phyloP scores from a whole-genome alignment of 164 flowering plant species.

The Aristolochia contorta region DNA sequence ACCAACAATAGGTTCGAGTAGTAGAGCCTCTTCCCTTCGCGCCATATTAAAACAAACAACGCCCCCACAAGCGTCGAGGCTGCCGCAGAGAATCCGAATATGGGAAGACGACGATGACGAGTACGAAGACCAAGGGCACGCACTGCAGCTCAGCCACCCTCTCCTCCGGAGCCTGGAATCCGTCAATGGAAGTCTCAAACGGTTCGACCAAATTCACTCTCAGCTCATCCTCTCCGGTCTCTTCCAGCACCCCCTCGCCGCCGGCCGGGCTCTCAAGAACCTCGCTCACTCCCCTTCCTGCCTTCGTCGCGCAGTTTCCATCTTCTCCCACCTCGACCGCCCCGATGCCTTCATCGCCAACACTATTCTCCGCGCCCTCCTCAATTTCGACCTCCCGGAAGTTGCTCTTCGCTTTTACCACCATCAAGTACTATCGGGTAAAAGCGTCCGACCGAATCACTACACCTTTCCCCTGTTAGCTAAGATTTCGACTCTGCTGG shows the following conservation, averaged over 20 bases:
- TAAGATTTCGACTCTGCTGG: conserved; percentile 40
- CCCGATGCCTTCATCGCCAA: conserved; percentile 64
- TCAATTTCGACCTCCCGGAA: conserved; percentile 23
- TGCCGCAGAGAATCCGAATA: conserved; percentile 6
- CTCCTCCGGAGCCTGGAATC: conserved; percentile 39
- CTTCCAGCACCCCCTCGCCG: conserved; percentile 37
- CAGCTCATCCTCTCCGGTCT: conserved; percentile 43
- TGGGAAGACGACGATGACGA: conserved; percentile 19
- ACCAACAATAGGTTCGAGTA: too few relatives aligned
- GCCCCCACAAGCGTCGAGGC: too few relatives aligned
- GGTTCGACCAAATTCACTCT: conserved; percentile 44
- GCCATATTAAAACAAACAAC: too few relatives aligned
- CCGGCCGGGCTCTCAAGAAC: conserved; percentile 39
- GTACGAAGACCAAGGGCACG: conserved; percentile 1
- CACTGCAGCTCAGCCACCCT: conserved; percentile 31
- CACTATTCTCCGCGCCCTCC: conserved; percentile 39
- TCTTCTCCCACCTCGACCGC: conserved; percentile 28
- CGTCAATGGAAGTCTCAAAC: conserved; percentile 6
- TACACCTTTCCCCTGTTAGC: conserved; percentile 49
- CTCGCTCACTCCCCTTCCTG: conserved; percentile 28
- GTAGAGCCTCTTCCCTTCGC: too few relatives aligned
- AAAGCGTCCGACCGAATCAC: conserved; percentile 32
- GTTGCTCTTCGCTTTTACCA: conserved; percentile 36
- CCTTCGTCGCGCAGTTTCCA: conserved; percentile 22
- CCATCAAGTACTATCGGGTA: conserved; percentile 25